These are phyloP conservation scores for Hymenoscyphus linearis DNA, from an alignment of 2,329 filamentous ascomycete genomes.

Conservation along the genomic window DNA sequence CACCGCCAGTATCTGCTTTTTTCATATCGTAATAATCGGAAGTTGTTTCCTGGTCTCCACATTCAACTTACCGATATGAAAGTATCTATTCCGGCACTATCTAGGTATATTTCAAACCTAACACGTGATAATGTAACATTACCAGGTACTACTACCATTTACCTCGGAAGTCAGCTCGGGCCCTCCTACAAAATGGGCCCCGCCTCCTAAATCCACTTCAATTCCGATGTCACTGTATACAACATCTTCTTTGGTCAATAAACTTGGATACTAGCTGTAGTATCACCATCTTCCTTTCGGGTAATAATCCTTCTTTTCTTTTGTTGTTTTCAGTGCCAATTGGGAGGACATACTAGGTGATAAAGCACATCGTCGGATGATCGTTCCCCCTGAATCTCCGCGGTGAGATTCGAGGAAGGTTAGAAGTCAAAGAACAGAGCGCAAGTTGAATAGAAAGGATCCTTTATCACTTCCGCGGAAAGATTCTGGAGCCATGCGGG, in stretches of 20 bases:
- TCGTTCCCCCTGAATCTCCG: not conserved
- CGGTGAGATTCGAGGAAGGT: not conserved
- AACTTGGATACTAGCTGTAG: not conserved
- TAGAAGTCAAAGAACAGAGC: not conserved
- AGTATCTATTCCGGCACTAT: too few species aligned
- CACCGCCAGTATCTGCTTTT: too few species aligned
- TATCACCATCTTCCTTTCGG: not conserved
- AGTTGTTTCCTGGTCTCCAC: too few species aligned
- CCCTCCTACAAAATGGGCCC: not conserved
- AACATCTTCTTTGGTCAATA: not conserved
- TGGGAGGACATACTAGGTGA: not conserved
- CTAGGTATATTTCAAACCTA: too few species aligned
- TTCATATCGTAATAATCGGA: too few species aligned
- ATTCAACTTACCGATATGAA: too few species aligned
- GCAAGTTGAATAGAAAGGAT: not conserved
- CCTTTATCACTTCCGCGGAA: not conserved
- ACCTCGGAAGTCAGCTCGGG: not conserved
- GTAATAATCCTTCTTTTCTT: not conserved
- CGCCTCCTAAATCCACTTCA: not conserved
- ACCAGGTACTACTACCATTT: not conserved
- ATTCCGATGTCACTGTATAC: not conserved
- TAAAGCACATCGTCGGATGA: not conserved
- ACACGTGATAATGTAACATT: too few species aligned
- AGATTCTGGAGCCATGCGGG: not conserved
- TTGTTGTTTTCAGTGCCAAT: not conserved